Evolutionary conservation across 768 basidiomycete genomes (phyloP), one percentile per base, ranked within the genome.

Genomic region (Pleurotus tuber-regium): DNA sequence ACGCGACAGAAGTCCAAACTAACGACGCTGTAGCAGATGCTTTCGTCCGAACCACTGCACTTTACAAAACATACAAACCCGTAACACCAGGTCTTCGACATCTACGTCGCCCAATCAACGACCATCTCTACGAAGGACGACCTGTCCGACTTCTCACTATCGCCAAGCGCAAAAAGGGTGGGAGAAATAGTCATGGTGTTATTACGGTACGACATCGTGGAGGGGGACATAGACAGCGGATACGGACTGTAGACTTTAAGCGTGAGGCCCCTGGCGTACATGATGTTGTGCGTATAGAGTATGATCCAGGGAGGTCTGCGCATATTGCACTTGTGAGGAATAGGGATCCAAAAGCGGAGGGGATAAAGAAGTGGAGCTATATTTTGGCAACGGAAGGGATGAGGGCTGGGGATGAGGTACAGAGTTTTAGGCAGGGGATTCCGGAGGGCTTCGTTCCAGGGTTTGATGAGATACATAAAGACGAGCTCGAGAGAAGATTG

Each of bases 241-340:
- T 96, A 54, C 85, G 97, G 25, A 76, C 83, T 31, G 70, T 99
- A 49, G 97, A 99, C 68, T 98, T 96, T 62, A 70, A 75, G 66
- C 80, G 97, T 49, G 69, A 71, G n/a, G 84, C 86, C 53, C 74
- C 82, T 1, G 96, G 96, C 7, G 71, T 86, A 29, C 89, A 91
- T 61, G 90, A 95, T 58, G 93, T 98, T 39, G 79, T 95, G 3
- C 81, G 97, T 41, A 91, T 99, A 58, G 97, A 98, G 71, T 99
- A 96, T 63, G 97, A 98, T 73, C 97, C 97, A 0, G 89, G 89
- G 3, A 79, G 97, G 38, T 89, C 86, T 29, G 92, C 91, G 5
- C 97, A 99, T 66, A 96, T 99, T 62, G 96, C 97, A 2, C 79
- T 99, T 54, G 64, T 98, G 62, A 77, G 77, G 63, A 86, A 82